phyloP scores from a whole-genome alignment of 1,139 yeast genomes.

The Candida gigantensis region DNA sequence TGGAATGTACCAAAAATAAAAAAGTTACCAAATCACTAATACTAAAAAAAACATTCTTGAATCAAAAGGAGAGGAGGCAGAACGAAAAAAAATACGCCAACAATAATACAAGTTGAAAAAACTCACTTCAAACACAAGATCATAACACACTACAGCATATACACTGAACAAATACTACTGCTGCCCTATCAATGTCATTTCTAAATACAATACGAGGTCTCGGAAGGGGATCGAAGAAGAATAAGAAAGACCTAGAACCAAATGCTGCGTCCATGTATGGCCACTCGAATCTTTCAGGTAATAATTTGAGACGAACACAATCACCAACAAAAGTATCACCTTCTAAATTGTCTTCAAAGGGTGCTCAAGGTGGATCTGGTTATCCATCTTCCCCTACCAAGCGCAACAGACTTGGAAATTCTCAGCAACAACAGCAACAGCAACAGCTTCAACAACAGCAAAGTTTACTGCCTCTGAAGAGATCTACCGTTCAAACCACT shows the following conservation, averaged over 20 bases:
- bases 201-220: slow-evolving; percentile 57
- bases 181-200: slow-evolving; percentile 50
- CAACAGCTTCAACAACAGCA: slow-evolving; percentile 21
- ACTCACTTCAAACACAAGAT: no score
- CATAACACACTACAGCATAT: no score
- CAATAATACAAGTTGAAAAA: no score
- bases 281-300: slow-evolving; percentile 32
- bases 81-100: no score
- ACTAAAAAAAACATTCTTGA: no score
- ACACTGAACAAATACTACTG: no score
- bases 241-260: slow-evolving; percentile 44
- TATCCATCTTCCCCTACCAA: slow-evolving; percentile 34
- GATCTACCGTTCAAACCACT: slow-evolving; percentile 18
- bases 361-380: slow-evolving; percentile 3
- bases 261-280: slow-evolving; percentile 29
- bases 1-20: no score
- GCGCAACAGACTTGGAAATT: slow-evolving; percentile 24
- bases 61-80: no score
- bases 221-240: slow-evolving; percentile 63
- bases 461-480: slow-evolving; percentile 7
- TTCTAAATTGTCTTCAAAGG: slow-evolving; percentile 24
- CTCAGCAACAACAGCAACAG: slow-evolving; percentile 19
- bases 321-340: slow-evolving; percentile 31
- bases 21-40: no score
- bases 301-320: slow-evolving; percentile 40